Evolutionary conservation across 805 yeast species (phyloP).

Genomic region (Komagataella pseudopastoris): DNA sequence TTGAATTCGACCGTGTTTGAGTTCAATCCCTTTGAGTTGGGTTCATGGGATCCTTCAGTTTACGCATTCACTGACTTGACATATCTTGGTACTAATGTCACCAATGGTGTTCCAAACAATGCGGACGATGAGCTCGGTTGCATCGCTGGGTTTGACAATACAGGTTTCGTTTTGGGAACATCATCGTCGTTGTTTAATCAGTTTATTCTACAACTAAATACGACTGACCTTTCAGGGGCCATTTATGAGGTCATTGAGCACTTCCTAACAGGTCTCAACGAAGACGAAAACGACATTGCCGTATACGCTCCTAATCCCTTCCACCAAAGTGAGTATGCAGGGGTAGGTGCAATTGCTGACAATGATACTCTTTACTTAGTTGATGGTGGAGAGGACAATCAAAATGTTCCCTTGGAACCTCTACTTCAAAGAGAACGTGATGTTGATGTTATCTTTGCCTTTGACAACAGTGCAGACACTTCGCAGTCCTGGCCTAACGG

Average conservation of each 20-base stretch:
- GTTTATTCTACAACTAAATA: conserved; percentile 41
- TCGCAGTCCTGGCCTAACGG: conserved; percentile 55
- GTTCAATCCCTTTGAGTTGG: conserved; percentile 54
- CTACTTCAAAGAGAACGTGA: conserved; percentile 46
- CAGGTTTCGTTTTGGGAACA: conserved; percentile 73
- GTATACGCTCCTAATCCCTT: conserved; percentile 64
- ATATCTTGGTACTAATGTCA: conserved; percentile 36
- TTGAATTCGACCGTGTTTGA: conserved; percentile 31
- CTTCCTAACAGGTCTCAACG: conserved; percentile 26
- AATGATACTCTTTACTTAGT: conserved; percentile 38
- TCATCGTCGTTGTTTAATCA: conserved; percentile 73
- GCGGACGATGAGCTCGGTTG: conserved; percentile 22
- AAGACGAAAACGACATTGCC: conserved; percentile 55
- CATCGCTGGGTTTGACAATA: conserved; percentile 61
- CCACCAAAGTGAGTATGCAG: conserved; percentile 23
- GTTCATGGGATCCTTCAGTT: conserved; percentile 44
- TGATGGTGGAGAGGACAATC: conserved; percentile 73
- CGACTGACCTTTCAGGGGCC: conserved; percentile 34
- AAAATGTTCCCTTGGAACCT: conserved; percentile 58
- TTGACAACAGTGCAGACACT: conserved; percentile 57
- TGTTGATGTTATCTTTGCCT: conserved; percentile 53
- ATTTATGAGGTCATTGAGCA: conserved; percentile 29
- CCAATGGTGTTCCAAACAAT: conserved; percentile 27
- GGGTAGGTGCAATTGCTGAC: conserved; percentile 21
- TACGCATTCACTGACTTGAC: conserved; percentile 33